Evolutionary conservation across 768 basidiomycete genomes (phyloP).

Genomic region (Hebeloma cylindrosporum): DNA sequence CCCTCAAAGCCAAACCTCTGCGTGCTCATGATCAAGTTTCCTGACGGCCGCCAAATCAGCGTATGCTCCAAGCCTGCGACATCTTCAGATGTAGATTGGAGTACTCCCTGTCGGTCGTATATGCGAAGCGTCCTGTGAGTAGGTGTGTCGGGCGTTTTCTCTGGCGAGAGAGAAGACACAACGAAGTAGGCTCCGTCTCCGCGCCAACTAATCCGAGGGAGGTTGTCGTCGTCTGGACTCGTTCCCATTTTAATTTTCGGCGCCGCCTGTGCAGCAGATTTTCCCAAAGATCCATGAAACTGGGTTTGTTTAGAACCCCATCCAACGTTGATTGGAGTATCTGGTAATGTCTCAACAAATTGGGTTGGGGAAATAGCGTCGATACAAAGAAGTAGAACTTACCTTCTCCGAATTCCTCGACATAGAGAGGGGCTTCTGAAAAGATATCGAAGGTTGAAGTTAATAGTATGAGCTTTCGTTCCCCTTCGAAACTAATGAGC

Average conservation of each 20-base stretch:
- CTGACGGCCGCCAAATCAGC: conserved; percentile 84
- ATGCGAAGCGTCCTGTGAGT: conserved; percentile 65
- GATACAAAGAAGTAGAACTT: not conserved
- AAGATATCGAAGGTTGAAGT: conserved; percentile 87
- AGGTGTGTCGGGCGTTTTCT: conserved; percentile 24
- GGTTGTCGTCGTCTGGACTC: conserved; percentile 69
- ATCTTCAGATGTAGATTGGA: conserved; percentile 85
- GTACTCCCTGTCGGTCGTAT: conserved; percentile 68
- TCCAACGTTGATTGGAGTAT: conserved; percentile 91
- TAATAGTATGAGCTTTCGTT: conserved; percentile 84
- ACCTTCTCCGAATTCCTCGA: conserved; percentile 87
- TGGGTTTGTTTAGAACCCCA: conserved; percentile 98
- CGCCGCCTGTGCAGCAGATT: conserved; percentile 67
- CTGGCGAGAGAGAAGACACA: conserved; percentile 69
- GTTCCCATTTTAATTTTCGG: conserved; percentile 40
- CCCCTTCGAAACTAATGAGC: conserved; percentile 40
- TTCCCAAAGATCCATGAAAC: conserved; percentile 95
- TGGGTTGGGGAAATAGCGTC: conserved; percentile 5
- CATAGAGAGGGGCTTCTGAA: conserved; percentile 72
- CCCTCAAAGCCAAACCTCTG: conserved; percentile 82
- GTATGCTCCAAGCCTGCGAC: conserved; percentile 80
- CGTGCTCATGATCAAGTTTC: conserved; percentile 78
- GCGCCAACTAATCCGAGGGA: conserved; percentile 85
- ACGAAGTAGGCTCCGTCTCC: conserved; percentile 91
- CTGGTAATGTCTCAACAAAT: conserved; percentile 38